Evolutionary conservation across 2,329 filamentous ascomycete genomes (phyloP).

Genomic region (Venturia oleaginea): DNA sequence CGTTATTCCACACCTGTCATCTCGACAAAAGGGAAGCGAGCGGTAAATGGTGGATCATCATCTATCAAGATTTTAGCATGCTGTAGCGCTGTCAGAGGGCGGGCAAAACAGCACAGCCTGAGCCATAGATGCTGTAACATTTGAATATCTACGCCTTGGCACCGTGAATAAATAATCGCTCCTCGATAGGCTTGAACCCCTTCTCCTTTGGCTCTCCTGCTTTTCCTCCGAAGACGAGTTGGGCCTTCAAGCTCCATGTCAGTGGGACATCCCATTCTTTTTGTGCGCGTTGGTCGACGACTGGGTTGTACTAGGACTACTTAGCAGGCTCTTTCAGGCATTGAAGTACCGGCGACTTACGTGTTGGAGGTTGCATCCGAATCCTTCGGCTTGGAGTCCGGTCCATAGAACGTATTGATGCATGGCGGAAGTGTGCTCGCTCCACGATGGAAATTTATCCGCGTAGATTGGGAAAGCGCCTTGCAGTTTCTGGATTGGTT

Average conservation of each 20-base stretch:
- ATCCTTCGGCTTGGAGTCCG: constrained; percentile 71
- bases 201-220: constrained; percentile 52
- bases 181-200: constrained; percentile 53
- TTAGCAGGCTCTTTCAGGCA: neutral
- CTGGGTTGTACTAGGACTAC: constrained; percentile 60
- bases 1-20: neutral
- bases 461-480: constrained; percentile 63
- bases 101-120: neutral
- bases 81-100: no score
- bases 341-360: neutral
- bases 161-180: constrained; percentile 44
- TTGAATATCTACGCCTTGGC: neutral
- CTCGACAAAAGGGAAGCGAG: neutral
- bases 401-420: constrained; percentile 75
- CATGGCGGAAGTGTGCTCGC: constrained; percentile 70
- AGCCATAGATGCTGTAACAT: neutral
- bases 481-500: constrained; percentile 56
- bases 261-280: constrained; percentile 60
- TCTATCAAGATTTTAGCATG: no score
- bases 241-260: constrained; percentile 69
- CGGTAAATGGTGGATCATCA: neutral
- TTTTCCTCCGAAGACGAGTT: constrained; percentile 73
- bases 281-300: constrained; percentile 65
- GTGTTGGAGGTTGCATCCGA: constrained; percentile 86
- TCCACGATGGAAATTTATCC: constrained; percentile 72